Conservation (phyloP, 352 stramenopile genomes). For the Phytopythium chamaehyphon region DNA sequence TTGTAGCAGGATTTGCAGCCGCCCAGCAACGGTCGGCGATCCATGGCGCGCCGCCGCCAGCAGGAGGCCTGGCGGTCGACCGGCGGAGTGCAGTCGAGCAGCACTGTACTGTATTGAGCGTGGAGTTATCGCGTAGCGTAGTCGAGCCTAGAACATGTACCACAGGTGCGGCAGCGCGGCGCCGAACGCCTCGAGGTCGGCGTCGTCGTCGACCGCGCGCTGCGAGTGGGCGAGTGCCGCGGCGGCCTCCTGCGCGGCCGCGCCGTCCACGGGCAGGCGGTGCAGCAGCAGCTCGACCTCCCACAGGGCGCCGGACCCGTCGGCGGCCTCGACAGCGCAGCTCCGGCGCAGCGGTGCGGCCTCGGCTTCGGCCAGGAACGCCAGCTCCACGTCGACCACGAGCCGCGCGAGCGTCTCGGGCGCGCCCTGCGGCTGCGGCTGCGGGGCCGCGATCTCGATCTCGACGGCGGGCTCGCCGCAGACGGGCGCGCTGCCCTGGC, state of each 20-base stretch:
- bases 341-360: conserved; percentile 20
- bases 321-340: conserved; percentile 8
- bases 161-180: conserved; percentile 43
- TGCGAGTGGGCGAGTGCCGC: conserved; percentile 21
- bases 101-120: too few species aligned
- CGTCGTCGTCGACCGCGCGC: conserved; percentile 38
- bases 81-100: too few species aligned
- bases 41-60: neutral
- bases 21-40: too few species aligned
- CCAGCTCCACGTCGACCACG: conserved; percentile 27
- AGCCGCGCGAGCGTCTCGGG: conserved; percentile 16
- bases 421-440: neutral
- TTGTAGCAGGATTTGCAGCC: too few species aligned
- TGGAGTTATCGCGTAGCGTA: too few species aligned
- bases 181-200: conserved; percentile 39
- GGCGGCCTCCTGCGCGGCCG: conserved; percentile 18
- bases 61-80: too few species aligned
- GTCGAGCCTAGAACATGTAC: conserved; percentile 35
- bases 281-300: conserved; percentile 44
- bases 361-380: conserved; percentile 9
- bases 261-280: conserved; percentile 29
- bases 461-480: conserved; percentile 33
- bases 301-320: conserved; percentile 14
- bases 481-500: conserved; percentile 20
- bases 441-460: conserved; percentile 17